Percentiles rank a stretch among this genome's conserved stretches.
Evolutionary conservation across 2,329 filamentous ascomycete species (phyloP).

Genomic region (Trichoderma semiorbis): DNA sequence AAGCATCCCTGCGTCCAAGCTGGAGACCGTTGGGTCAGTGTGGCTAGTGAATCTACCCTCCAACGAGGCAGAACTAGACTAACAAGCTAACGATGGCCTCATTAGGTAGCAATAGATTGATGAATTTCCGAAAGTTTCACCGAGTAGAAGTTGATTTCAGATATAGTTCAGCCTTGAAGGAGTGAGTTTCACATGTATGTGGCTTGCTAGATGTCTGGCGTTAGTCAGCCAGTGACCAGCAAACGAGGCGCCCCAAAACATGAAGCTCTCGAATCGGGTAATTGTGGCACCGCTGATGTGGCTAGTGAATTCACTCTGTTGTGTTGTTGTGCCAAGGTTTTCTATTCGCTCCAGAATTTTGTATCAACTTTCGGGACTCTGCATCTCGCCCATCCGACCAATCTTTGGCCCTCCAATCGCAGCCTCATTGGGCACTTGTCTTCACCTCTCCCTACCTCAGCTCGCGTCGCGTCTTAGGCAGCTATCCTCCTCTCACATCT

Average conservation of each 20-base stretch:
- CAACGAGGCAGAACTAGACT: neutral
- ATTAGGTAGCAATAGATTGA: neutral
- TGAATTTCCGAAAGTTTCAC: neutral
- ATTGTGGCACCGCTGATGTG: slow-evolving; percentile 9
- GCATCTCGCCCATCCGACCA: slow-evolving; percentile 1
- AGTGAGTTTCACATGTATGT: neutral
- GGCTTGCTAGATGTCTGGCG: neutral
- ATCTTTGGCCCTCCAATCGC: neutral
- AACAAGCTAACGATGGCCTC: neutral
- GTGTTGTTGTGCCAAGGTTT: slow-evolving; percentile 10
- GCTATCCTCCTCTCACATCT: neutral
- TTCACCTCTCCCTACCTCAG: neutral
- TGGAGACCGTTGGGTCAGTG: neutral
- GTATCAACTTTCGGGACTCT: neutral
- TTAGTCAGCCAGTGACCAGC: neutral
- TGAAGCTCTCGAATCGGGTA: neutral
- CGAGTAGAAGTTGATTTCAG: neutral
- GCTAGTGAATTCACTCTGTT: neutral
- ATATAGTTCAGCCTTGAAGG: neutral
- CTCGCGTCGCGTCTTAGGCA: neutral
- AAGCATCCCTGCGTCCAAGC: too few species aligned
- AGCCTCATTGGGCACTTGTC: slow-evolving; percentile 3
- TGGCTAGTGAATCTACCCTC: neutral
- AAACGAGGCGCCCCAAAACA: neutral
- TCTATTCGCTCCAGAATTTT: slow-evolving; percentile 5